These are phyloP conservation scores for Marsdenia floribunda DNA, from an alignment of 257 asterid species.

Conservation along the genomic window DNA sequence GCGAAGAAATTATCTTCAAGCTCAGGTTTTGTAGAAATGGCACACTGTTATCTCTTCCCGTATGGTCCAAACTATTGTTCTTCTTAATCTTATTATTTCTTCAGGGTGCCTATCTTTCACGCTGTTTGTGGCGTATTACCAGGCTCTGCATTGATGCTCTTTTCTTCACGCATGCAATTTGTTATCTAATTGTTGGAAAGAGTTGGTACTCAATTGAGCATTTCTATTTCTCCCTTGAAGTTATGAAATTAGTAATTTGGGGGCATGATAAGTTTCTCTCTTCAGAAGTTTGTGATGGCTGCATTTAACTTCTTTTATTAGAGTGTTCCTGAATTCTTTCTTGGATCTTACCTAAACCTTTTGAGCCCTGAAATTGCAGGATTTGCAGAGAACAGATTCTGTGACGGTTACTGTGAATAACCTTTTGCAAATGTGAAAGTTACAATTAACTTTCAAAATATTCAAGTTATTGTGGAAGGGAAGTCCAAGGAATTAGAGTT, in stretches of 20 bases:
- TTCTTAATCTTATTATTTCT: not conserved
- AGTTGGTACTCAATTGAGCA: not conserved
- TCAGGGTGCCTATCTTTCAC: too few species aligned
- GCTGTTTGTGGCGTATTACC: too few species aligned
- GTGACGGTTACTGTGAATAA: slow-evolving; percentile 63
- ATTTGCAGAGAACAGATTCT: slow-evolving; percentile 65
- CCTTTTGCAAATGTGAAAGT: slow-evolving; percentile 54
- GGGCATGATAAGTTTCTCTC: not conserved
- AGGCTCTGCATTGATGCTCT: not conserved
- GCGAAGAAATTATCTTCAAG: not conserved
- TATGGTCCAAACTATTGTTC: not conserved
- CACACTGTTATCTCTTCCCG: not conserved
- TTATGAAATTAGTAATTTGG: not conserved
- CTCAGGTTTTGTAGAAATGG: not conserved
- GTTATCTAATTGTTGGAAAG: not conserved
- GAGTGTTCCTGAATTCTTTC: not conserved
- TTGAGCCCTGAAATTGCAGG: slow-evolving; percentile 38
- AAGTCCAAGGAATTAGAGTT: slow-evolving; percentile 5
- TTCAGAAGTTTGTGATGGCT: not conserved
- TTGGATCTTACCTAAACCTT: not conserved
- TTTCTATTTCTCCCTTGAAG: too few species aligned
- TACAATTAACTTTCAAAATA: not conserved
- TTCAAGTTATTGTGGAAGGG: not conserved
- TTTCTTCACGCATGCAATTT: not conserved
- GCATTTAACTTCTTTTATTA: not conserved